Evolutionary conservation across 2,329 filamentous ascomycete genomes (phyloP), one percentile per base, ranked within the genome.

Genomic region (Penicillium concentricum): DNA sequence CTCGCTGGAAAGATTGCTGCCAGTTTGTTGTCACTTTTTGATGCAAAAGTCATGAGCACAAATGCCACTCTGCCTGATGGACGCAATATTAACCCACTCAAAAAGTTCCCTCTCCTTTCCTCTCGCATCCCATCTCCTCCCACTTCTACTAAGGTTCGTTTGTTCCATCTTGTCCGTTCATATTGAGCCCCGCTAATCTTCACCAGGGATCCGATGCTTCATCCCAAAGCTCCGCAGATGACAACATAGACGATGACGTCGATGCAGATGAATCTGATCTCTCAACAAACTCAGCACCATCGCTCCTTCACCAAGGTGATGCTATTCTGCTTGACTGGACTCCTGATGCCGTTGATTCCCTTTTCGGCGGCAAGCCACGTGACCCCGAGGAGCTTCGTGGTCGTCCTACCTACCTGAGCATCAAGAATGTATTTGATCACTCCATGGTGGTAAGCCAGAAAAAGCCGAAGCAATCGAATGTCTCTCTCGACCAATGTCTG

Each of bases 241-340:
- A 58, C 4, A 63, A 67, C 26, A 71, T 62, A 38, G 72, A 66
- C 26, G 67, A 69, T 4, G 71, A 69, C 32, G 67, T 62, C 20
- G 69, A 72, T 20, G 69, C 69, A 5, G 73, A 75, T 46, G 61
- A 61, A 20, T 64, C 66, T 38, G 54, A 59, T 9, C 2, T 15
- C n/a, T 35, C 53, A 46, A 12, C 42, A 47, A 24, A 57, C 50
- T 20, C 61, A 32, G 56, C 51, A 58, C 42, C 51, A 60, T 67
- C 88, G 0, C 78, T 96, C 39, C 83, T 97, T 62, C 85, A 89
- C 35, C 83, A 93, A 26, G 88, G 90, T 49, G 94, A 99, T 73
- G 90, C 85, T 24, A 86, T 99, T 46, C 80, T 97, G 6, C 83
- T 97, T 12, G 92, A 97, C 66, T 99, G 93, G 92, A 84, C 80